Evolutionary conservation across 768 basidiomycete genomes (phyloP).

Genomic region (Thelephora ganbajun): DNA sequence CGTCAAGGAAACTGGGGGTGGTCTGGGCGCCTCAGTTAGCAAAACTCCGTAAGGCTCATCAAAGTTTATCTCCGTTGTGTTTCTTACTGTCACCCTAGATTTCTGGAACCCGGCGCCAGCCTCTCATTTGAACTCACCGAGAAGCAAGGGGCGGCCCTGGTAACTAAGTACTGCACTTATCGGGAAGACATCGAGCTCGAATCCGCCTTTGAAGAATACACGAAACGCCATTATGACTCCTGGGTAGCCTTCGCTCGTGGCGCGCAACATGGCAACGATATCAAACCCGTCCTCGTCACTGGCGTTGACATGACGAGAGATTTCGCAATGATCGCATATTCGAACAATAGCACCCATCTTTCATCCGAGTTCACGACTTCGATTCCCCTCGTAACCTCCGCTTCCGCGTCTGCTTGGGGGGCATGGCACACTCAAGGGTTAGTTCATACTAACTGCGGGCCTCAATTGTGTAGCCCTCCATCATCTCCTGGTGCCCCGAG

Average conservation of each 20-base stretch:
- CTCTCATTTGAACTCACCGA: not conserved
- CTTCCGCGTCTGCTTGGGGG: not conserved
- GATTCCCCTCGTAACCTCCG: not conserved
- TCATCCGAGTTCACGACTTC: not conserved
- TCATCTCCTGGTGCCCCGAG: not conserved
- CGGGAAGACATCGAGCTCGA: not conserved
- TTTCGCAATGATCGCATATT: constrained; percentile 1
- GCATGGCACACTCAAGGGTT: not conserved
- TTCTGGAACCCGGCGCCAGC: not conserved
- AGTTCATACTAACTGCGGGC: not conserved
- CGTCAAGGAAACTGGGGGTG: not conserved
- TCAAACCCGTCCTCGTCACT: constrained; percentile 1
- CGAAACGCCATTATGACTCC: not conserved
- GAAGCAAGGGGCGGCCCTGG: not conserved
- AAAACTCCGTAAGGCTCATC: not conserved
- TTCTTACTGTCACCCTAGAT: not conserved
- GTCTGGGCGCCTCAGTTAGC: not conserved
- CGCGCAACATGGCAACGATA: not conserved
- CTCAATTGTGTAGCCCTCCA: not conserved
- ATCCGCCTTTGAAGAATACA: not conserved
- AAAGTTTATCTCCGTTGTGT: not conserved
- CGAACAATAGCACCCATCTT: not conserved
- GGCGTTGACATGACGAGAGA: not conserved
- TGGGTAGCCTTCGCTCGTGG: not conserved
- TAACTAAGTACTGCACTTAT: not conserved